phyloP scores from a whole-genome alignment of 2,329 filamentous ascomycete species.

The Fusarium sp. region DNA sequence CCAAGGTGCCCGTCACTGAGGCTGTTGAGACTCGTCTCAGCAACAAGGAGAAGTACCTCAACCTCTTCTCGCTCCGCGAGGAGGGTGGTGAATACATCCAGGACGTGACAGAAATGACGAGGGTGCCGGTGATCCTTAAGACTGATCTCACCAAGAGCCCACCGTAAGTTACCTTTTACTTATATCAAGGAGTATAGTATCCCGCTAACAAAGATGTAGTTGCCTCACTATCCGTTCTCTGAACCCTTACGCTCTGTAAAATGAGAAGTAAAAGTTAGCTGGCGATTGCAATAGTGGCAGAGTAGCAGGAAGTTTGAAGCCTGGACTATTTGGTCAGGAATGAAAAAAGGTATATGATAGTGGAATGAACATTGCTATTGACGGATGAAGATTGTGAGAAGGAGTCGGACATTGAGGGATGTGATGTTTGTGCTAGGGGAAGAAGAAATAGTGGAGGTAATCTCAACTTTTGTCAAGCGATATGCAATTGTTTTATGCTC shows the following conservation, averaged over 20 bases:
- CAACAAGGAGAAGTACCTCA: conserved; percentile 97
- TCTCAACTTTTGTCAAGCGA: conserved; percentile 30
- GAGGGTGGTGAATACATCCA: conserved; percentile 97
- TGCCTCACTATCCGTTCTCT: conserved; percentile 86
- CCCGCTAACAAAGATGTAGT: conserved; percentile 56
- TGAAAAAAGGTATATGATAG: conserved; percentile 20
- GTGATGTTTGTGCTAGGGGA: conserved; percentile 12
- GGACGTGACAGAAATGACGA: conserved; percentile 97
- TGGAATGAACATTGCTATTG: conserved; percentile 17
- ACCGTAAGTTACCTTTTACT: conserved; percentile 79
- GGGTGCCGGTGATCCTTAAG: conserved; percentile 97
- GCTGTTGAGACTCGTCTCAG: conserved; percentile 81
- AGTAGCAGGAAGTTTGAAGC: conserved; percentile 19
- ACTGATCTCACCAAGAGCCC: conserved; percentile 98
- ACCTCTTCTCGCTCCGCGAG: conserved; percentile 88
- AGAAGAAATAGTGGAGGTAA: conserved; percentile 36
- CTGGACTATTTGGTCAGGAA: conserved; percentile 19
- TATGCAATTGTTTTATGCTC: conserved; percentile 16
- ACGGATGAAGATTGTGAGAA: conserved; percentile 31
- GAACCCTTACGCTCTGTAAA: conserved; percentile 77
- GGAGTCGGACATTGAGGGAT: conserved; percentile 28
- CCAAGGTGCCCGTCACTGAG: conserved; percentile 83
- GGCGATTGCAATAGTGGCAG: conserved; percentile 20
- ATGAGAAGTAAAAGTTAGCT: conserved; percentile 25
- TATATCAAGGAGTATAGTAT: not conserved